Conservation (phyloP, 2,329 filamentous ascomycete genomes). For the Xylariaceae sp. region DNA sequence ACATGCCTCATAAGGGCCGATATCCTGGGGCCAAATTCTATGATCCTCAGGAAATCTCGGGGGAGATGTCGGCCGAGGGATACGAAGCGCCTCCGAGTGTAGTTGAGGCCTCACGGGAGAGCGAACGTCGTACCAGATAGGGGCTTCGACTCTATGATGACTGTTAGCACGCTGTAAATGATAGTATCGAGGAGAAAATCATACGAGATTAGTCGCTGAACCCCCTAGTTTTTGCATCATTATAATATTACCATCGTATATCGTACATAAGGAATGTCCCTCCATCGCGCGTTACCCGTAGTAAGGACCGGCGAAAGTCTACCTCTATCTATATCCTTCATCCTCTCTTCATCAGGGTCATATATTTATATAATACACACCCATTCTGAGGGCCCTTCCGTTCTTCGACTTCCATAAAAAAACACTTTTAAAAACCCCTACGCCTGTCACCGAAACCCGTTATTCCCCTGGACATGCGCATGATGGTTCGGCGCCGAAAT, state of each 20-base stretch:
- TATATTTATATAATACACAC: neutral
- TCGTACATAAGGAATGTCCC: no score
- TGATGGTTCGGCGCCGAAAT: conserved; percentile 21
- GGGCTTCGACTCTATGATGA: neutral
- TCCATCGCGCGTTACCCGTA: no score
- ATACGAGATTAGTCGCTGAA: neutral
- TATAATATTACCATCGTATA: no score
- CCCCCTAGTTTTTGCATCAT: no score
- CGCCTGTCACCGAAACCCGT: conserved; percentile 12
- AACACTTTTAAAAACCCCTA: neutral
- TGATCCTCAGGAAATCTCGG: conserved; percentile 38
- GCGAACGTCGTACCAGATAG: conserved; percentile 21
- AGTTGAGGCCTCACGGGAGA: conserved; percentile 32
- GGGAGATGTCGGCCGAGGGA: conserved; percentile 39
- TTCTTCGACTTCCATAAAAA: no score
- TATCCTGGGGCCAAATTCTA: conserved; percentile 41
- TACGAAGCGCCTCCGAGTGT: conserved; percentile 39
- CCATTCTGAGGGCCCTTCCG: neutral
- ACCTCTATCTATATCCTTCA: neutral
- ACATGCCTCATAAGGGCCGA: conserved; percentile 34
- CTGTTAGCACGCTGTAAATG: neutral
- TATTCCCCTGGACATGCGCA: conserved; percentile 17
- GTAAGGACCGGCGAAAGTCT: no score
- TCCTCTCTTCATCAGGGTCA: neutral
- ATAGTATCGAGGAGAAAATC: neutral